Percentiles rank a stretch among this genome's conserved stretches.
Conservation (phyloP, 345 rosid species). For the Sisymbrium irio region DNA sequence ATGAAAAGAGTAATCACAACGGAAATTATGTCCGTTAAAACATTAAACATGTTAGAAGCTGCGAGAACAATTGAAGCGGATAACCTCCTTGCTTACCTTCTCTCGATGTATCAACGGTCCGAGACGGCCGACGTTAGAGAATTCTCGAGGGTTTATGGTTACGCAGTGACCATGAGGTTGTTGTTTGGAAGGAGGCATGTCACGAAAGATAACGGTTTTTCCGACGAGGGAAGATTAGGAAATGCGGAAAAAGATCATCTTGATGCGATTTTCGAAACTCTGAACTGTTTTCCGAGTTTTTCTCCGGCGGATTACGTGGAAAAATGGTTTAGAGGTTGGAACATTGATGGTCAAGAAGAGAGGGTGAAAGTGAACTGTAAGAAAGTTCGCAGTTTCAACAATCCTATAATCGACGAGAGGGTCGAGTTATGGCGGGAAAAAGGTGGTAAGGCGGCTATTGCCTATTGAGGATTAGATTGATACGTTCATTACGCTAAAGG, state of each 20-base stretch:
- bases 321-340: slow-evolving; percentile 28
- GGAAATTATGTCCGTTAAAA: slow-evolving; percentile 26
- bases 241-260: slow-evolving; percentile 20
- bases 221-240: slow-evolving; percentile 25
- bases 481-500: slow-evolving; percentile 30
- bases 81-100: slow-evolving; percentile 39
- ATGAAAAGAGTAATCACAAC: slow-evolving; percentile 41
- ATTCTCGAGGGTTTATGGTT: slow-evolving; percentile 27
- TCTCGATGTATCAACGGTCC: slow-evolving; percentile 32
- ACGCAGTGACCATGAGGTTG: slow-evolving; percentile 31
- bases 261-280: slow-evolving; percentile 19
- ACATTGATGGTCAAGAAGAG: slow-evolving; percentile 45
- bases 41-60: slow-evolving; percentile 27
- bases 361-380: not conserved
- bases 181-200: slow-evolving; percentile 28
- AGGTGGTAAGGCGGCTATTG: slow-evolving; percentile 23
- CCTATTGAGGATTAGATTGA: slow-evolving; percentile 37
- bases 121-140: slow-evolving; percentile 21
- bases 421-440: slow-evolving; percentile 27
- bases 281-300: slow-evolving; percentile 20
- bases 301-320: slow-evolving; percentile 9
- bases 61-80: slow-evolving; percentile 49
- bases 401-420: slow-evolving; percentile 41
- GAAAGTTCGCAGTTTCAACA: slow-evolving; percentile 33
- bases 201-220: not conserved